phyloP scores from a whole-genome alignment of 139 green algal genomes.

The Yamagishiella unicocca region DNA sequence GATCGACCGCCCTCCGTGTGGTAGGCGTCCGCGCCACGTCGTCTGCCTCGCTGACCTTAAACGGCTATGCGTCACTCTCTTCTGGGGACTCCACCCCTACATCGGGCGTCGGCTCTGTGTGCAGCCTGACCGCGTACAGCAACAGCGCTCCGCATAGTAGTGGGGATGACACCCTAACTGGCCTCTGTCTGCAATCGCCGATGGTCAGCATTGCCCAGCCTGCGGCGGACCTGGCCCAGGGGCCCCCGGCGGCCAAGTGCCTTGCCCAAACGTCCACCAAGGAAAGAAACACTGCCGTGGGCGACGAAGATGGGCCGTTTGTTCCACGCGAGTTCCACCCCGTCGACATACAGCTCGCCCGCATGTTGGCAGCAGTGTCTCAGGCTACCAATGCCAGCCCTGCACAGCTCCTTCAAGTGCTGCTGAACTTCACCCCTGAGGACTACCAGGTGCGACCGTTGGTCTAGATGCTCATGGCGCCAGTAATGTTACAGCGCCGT shows the following conservation, averaged over 20 bases:
- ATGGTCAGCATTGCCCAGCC: too few relatives aligned
- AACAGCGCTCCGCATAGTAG: not conserved
- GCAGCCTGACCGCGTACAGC: not conserved
- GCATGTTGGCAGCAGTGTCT: conserved; percentile 30
- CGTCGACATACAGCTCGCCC: conserved; percentile 46
- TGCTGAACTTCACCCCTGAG: conserved; percentile 55
- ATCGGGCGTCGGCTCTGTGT: not conserved
- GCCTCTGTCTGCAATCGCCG: too few relatives aligned
- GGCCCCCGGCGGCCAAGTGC: too few relatives aligned
- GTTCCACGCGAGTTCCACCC: not conserved
- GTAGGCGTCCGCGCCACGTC: too few relatives aligned
- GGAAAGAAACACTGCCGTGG: not conserved
- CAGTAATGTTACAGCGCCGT: too few relatives aligned
- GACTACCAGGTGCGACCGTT: conserved; percentile 44
- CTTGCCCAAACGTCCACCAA: too few relatives aligned
- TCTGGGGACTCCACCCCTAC: conserved; percentile 7
- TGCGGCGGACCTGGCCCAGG: too few relatives aligned
- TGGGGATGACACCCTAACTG: not conserved
- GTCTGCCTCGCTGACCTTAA: not conserved
- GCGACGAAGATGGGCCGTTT: conserved; percentile 3
- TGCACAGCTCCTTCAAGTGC: conserved; percentile 51
- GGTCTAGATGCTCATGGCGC: too few relatives aligned
- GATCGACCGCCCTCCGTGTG: too few relatives aligned
- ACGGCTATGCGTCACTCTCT: conserved; percentile 2
- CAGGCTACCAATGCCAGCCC: conserved; percentile 43